phyloP scores from a whole-genome alignment of 768 basidiomycete species.

The Xerocomellus dryophilus region DNA sequence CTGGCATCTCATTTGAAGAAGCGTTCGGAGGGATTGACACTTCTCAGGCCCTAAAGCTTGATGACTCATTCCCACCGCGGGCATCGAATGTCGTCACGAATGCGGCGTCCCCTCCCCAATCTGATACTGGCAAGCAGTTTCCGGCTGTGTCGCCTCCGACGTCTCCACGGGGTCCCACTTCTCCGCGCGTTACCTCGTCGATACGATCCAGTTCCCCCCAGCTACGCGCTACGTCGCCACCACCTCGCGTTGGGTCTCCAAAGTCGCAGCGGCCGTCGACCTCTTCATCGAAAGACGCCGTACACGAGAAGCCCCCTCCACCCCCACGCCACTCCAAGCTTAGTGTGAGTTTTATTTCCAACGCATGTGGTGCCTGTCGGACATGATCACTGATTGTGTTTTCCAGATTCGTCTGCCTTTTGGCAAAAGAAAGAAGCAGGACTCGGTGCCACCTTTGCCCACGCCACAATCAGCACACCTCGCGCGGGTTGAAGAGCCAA shows the following conservation, averaged over 20 bases:
- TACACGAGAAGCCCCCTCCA: conserved; percentile 54
- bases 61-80: conserved; percentile 36
- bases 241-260: conserved; percentile 51
- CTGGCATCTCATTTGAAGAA: conserved; percentile 48
- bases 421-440: conserved; percentile 69
- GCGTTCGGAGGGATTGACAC: conserved; percentile 49
- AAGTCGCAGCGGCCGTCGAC: conserved; percentile 56
- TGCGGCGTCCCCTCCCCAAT: conserved; percentile 16
- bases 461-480: conserved; percentile 34
- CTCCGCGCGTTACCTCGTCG: conserved; percentile 29
- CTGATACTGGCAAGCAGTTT: conserved; percentile 30
- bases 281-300: conserved; percentile 51
- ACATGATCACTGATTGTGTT: conserved; percentile 6
- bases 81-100: conserved; percentile 32
- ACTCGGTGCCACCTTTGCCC: conserved; percentile 45
- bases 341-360: conserved; percentile 52
- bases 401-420: conserved; percentile 72
- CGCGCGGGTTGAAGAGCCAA: conserved; percentile 46
- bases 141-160: conserved; percentile 40
- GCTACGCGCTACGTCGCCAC: conserved; percentile 43
- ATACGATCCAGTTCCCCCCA: conserved; percentile 42
- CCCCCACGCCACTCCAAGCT: conserved; percentile 64
- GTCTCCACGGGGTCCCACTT: conserved; percentile 37
- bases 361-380: not conserved
- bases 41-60: conserved; percentile 39